A percentile compares a stretch with the other conserved stretches of the same genome.
Conservation (phyloP, 1,284 basidiomycete genomes). For the Gomphus bonarii region DNA sequence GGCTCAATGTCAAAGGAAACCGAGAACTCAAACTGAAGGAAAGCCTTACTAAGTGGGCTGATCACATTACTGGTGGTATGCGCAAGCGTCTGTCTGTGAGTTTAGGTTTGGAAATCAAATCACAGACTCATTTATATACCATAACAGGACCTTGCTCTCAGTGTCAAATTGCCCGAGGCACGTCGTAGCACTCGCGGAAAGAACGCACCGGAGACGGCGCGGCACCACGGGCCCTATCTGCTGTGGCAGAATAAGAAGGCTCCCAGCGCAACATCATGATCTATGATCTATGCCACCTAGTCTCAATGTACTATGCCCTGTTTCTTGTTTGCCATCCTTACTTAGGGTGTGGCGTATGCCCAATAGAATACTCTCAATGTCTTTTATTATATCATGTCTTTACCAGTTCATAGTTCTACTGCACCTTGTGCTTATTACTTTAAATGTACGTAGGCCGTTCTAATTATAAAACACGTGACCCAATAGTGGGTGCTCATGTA, state of each 20-base stretch:
- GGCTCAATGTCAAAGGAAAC: slow-evolving; percentile 87
- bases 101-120: background rate
- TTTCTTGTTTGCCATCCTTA: background rate
- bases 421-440: background rate
- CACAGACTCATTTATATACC: background rate
- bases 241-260: slow-evolving; percentile 72
- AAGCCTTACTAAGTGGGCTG: slow-evolving; percentile 74
- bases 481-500: too few relatives aligned
- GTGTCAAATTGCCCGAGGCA: slow-evolving; percentile 61
- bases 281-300: background rate
- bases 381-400: background rate
- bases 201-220: slow-evolving; percentile 45
- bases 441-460: too few relatives aligned
- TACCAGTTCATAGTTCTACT: background rate
- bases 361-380: background rate
- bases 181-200: slow-evolving; percentile 68
- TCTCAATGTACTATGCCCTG: background rate
- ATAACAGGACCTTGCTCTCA: slow-evolving; percentile 52
- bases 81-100: slow-evolving; percentile 61
- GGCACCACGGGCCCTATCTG: slow-evolving; percentile 69
- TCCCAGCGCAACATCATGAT: slow-evolving; percentile 22
- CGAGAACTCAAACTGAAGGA: slow-evolving; percentile 81
- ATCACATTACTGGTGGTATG: slow-evolving; percentile 77
- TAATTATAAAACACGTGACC: too few relatives aligned
- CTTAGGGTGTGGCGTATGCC: background rate